A percentile compares a stretch with the other conserved stretches of the same genome.
Conservation (phyloP, 2,329 filamentous ascomycete species). For the Aaosphaeria pasadenensis region DNA sequence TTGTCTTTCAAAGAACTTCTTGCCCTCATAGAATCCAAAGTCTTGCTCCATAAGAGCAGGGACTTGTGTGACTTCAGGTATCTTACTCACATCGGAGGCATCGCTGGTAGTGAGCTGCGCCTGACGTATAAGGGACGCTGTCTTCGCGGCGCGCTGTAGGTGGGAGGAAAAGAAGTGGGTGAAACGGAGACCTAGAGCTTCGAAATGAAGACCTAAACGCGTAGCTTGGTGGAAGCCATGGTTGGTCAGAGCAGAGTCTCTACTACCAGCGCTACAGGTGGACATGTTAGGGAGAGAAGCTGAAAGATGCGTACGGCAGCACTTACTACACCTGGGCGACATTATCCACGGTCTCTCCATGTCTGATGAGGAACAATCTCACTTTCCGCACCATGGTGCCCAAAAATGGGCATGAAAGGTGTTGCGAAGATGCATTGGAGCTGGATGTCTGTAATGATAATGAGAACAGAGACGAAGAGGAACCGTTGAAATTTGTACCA, state of each 20-base stretch:
- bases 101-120: constrained; percentile 43
- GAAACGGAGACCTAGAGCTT: constrained; percentile 61
- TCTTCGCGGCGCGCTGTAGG: constrained; percentile 69
- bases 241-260: constrained; percentile 76
- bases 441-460: too few species aligned
- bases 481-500: too few species aligned
- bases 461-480: too few species aligned
- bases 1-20: constrained; percentile 49
- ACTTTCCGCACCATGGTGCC: constrained; percentile 40
- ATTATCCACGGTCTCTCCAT: constrained; percentile 90
- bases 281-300: constrained; percentile 10
- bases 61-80: constrained; percentile 21
- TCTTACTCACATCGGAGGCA: constrained; percentile 1
- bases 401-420: constrained; percentile 1
- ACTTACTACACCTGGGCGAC: constrained; percentile 70
- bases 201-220: constrained; percentile 66
- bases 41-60: constrained; percentile 65
- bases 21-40: constrained; percentile 70
- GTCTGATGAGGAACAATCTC: constrained; percentile 74
- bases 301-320: constrained; percentile 3
- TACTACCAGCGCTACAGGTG: constrained; percentile 66
- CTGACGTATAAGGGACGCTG: constrained; percentile 63
- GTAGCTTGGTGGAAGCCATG: constrained; percentile 80
- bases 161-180: constrained; percentile 75
- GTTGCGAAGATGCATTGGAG: too few species aligned